phyloP scores from a whole-genome alignment of 106 monocot species.

The Dioscorea zingiberensis region DNA sequence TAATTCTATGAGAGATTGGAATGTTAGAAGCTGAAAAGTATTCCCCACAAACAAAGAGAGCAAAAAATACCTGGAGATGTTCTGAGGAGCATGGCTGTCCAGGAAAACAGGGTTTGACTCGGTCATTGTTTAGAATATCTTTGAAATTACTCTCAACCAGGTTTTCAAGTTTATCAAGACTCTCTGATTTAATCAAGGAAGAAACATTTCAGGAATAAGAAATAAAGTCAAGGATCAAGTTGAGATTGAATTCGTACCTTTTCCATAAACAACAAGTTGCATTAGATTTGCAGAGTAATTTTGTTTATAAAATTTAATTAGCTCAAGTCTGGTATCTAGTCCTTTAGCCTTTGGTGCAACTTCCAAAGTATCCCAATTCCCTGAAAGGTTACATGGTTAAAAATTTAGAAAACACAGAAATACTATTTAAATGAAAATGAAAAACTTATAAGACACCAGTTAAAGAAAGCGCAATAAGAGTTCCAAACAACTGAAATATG shows the following conservation, averaged over 20 bases:
- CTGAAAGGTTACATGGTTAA: conserved; percentile 22
- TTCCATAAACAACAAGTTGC: conserved; percentile 97
- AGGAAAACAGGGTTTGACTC: conserved; percentile 35
- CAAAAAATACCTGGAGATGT: conserved; percentile 72
- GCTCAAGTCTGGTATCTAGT: conserved; percentile 69
- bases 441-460: no score
- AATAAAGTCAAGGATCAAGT: neutral
- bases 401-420: no score
- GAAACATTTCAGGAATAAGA: neutral
- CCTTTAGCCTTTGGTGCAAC: conserved; percentile 71
- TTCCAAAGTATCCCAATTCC: conserved; percentile 91
- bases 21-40: no score
- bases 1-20: no score
- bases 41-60: no score
- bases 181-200: conserved; percentile 31
- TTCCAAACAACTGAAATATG: no score
- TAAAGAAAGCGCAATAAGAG: no score
- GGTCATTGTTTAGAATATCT: conserved; percentile 50
- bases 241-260: conserved; percentile 32
- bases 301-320: conserved; percentile 72
- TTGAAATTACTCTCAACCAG: conserved; percentile 72
- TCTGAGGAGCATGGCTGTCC: conserved; percentile 82
- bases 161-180: conserved; percentile 61
- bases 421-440: no score
- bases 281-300: conserved; percentile 89